Evolutionary conservation across 768 basidiomycete species (phyloP).

Genomic region (Tephrocybe rancida): DNA sequence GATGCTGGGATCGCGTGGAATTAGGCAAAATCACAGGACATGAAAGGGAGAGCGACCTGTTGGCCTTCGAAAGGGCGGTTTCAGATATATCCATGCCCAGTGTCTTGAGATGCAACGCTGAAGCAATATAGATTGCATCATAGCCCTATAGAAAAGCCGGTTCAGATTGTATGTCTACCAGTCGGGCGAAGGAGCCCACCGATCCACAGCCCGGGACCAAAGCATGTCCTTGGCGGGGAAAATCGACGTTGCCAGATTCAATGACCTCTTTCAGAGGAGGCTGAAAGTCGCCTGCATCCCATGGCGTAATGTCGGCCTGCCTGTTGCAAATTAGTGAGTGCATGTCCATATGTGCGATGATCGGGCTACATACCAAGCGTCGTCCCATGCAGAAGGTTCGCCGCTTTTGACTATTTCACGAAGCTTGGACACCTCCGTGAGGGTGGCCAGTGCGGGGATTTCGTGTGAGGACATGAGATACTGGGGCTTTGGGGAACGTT

Average conservation of each 20-base stretch:
- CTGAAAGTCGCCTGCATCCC: conserved; percentile 43
- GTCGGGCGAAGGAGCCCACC: conserved; percentile 22
- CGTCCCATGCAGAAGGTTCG: conserved; percentile 29
- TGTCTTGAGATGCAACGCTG: conserved; percentile 45
- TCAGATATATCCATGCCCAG: conserved; percentile 59
- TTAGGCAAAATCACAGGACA: not conserved
- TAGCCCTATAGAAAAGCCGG: conserved; percentile 49
- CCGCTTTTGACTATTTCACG: conserved; percentile 21
- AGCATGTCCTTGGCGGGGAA: conserved; percentile 41
- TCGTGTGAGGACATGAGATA: not conserved
- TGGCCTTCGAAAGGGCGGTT: conserved; percentile 52
- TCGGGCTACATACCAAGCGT: conserved; percentile 23
- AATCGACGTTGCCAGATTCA: conserved; percentile 41
- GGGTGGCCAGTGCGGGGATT: not conserved
- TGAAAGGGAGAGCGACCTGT: conserved; percentile 28
- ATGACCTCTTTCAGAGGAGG: conserved; percentile 58
- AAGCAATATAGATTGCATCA: conserved; percentile 58
- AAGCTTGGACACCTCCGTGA: not conserved
- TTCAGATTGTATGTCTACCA: not conserved
- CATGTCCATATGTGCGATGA: not conserved
- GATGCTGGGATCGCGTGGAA: not conserved
- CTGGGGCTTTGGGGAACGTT: too few species aligned
- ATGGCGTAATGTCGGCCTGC: conserved; percentile 40
- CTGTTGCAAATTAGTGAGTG: conserved; percentile 24
- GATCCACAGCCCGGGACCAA: conserved; percentile 52